phyloP scores from a whole-genome alignment of 176 grass and related monocot genomes.

The Hyparrhenia diplandra region DNA sequence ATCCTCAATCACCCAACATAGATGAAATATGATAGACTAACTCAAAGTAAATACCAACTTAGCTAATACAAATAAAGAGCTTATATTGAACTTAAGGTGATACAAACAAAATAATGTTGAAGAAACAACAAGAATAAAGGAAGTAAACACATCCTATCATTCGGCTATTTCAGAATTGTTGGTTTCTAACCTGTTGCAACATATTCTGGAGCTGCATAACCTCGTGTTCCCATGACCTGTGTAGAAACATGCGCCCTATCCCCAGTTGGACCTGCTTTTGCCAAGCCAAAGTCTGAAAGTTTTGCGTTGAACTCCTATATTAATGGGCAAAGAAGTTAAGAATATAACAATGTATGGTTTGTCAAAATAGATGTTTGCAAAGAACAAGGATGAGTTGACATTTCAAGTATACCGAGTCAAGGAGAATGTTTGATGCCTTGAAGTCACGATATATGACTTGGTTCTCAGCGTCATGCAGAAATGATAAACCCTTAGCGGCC shows the following conservation, averaged over 20 bases:
- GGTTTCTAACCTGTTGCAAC: conserved; percentile 67
- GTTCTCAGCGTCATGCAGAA: conserved; percentile 76
- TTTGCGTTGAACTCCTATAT: conserved; percentile 79
- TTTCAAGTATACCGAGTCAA: conserved; percentile 58
- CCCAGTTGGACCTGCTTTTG: conserved; percentile 92
- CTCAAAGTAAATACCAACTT: background rate
- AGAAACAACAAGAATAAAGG: background rate
- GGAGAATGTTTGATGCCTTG: conserved; percentile 95
- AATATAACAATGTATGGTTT: background rate
- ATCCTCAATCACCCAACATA: background rate
- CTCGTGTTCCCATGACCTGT: conserved; percentile 85
- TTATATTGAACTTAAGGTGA: background rate
- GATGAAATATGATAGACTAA: background rate
- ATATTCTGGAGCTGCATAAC: conserved; percentile 97
- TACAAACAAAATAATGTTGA: background rate
- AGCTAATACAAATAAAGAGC: background rate
- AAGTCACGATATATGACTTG: conserved; percentile 97
- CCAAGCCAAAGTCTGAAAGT: conserved; percentile 90
- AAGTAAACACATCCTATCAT: background rate
- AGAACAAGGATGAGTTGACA: background rate
- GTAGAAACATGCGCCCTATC: conserved; percentile 97
- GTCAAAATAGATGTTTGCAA: background rate
- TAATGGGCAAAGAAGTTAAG: background rate
- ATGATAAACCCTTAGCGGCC: conserved; percentile 75
- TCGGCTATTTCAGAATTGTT: background rate